Conservation (phyloP, 345 rosid genomes). For the Eucalyptus erythrocorys region DNA sequence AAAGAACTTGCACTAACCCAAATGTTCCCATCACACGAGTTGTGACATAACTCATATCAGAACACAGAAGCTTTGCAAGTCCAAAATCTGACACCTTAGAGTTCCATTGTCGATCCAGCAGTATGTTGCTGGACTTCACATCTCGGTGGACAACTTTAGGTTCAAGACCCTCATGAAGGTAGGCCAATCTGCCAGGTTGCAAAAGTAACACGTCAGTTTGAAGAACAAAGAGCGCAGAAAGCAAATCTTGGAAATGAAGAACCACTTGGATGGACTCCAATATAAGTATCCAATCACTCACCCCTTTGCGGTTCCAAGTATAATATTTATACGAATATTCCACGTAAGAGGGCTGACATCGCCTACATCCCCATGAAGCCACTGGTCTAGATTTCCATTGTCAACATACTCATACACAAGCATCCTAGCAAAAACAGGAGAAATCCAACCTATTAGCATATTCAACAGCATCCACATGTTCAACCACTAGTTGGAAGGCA, state of each 20-base stretch:
- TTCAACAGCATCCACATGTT: neutral
- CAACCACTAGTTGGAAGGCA: neutral
- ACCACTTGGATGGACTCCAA: neutral
- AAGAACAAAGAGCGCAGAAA: neutral
- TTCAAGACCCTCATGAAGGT: conserved; percentile 97
- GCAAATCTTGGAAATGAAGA: neutral
- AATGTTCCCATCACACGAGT: conserved; percentile 98
- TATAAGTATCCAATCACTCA: conserved; percentile 1
- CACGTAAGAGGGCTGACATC: conserved; percentile 75
- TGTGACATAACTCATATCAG: conserved; percentile 79
- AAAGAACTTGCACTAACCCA: conserved; percentile 41
- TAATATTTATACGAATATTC: conserved; percentile 84
- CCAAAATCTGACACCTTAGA: conserved; percentile 95
- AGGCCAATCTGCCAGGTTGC: conserved; percentile 55
- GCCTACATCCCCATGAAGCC: conserved; percentile 96
- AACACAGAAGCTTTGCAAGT: conserved; percentile 81
- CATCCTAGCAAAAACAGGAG: conserved; percentile 39
- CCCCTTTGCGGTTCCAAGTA: conserved; percentile 96
- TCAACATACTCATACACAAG: conserved; percentile 88
- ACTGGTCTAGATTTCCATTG: conserved; percentile 92
- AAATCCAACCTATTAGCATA: neutral
- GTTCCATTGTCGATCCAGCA: conserved; percentile 86
- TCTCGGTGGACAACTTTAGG: conserved; percentile 97
- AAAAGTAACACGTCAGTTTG: neutral
- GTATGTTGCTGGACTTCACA: conserved; percentile 82